These are phyloP conservation scores for Spinellus fusiger DNA, from an alignment of 192 early-diverging fungal genomes.

Conservation along the genomic window DNA sequence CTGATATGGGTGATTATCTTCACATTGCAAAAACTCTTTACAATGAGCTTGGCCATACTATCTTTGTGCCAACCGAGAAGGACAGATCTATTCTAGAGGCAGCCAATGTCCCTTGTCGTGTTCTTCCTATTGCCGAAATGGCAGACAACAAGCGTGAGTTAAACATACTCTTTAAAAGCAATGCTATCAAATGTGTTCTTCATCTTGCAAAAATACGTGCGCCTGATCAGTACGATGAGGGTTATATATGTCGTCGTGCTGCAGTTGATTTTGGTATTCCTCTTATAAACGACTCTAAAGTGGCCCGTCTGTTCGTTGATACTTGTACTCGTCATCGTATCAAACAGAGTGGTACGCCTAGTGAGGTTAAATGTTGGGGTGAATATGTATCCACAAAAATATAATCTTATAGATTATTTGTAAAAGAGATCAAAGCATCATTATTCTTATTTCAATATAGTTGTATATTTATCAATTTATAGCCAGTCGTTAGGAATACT, in stretches of 20 bases:
- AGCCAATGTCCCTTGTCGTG: constrained; percentile 31
- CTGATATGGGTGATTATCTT: constrained; percentile 59
- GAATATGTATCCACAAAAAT: constrained; percentile 59
- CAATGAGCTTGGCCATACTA: constrained; percentile 53
- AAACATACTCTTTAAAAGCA: constrained; percentile 50
- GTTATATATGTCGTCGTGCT: constrained; percentile 85
- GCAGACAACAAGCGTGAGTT: constrained; percentile 49
- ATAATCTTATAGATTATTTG: constrained; percentile 1
- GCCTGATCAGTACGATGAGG: constrained; percentile 45
- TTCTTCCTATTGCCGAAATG: constrained; percentile 46
- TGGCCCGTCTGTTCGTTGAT: constrained; percentile 90
- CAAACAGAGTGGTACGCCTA: constrained; percentile 39
- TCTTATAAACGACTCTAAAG: constrained; percentile 91
- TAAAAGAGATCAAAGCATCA: too few species aligned
- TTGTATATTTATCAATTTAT: too few species aligned
- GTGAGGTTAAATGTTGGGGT: constrained; percentile 62
- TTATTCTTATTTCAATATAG: too few species aligned
- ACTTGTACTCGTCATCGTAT: constrained; percentile 35
- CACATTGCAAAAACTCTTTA: constrained; percentile 65
- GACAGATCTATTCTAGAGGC: constrained; percentile 46
- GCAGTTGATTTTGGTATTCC: constrained; percentile 97
- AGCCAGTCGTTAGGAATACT: too few species aligned
- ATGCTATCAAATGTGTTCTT: constrained; percentile 66
- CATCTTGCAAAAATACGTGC: constrained; percentile 66
- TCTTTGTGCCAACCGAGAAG: constrained; percentile 61